Evolutionary conservation across 257 asterid species (phyloP).

Genomic region (Solanum lignicaule): DNA sequence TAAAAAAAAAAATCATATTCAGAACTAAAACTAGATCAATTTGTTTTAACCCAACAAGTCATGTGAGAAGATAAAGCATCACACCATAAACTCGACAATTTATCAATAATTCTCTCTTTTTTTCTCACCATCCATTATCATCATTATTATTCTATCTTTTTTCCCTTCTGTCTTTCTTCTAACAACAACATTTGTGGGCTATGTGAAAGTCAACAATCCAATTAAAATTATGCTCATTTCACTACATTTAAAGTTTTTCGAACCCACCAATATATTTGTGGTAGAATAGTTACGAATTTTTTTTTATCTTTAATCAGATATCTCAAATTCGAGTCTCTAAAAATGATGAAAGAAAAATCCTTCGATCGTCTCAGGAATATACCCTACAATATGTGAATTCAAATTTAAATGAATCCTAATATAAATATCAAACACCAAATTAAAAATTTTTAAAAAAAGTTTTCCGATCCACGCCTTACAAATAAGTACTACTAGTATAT

Average conservation of each 20-base stretch:
- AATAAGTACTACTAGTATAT: background rate
- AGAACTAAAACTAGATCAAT: background rate
- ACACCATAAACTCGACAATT: background rate
- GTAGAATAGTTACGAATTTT: background rate
- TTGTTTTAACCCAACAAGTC: background rate
- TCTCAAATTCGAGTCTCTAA: rapidly evolving
- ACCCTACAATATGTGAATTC: too few relatives aligned
- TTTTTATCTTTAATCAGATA: rapidly evolving
- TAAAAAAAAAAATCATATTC: too few relatives aligned
- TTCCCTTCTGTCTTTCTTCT: background rate
- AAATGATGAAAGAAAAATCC: background rate
- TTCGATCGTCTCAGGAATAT: background rate
- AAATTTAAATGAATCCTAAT: background rate
- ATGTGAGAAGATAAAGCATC: background rate
- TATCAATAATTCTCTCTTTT: background rate
- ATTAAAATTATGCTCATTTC: background rate
- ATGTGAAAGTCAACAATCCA: background rate
- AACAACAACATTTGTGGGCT: background rate
- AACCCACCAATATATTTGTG: background rate
- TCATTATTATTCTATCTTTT: background rate
- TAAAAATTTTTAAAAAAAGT: background rate
- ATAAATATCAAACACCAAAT: background rate
- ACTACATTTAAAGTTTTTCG: background rate
- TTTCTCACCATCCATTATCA: background rate
- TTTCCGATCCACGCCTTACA: background rate